Base-by-base conservation (phyloP, 305 asterid species). In the Striga hermonthica region DNA sequence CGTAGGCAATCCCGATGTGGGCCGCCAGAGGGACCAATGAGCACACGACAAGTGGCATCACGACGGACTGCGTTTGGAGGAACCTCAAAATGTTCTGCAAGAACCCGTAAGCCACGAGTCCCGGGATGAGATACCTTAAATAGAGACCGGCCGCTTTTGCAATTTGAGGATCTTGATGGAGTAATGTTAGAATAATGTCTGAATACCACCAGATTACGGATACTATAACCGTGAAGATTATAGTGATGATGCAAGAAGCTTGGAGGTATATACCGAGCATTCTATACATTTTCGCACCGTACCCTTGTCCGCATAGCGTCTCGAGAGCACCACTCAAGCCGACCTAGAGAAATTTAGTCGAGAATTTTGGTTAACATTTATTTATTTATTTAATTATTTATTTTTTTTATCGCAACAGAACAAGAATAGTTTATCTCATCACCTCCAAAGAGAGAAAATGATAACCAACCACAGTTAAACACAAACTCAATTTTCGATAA, bases 301-400 rank as follows among this genome's bases (percentile, higher is more conserved):
- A 83, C 36, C 86, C 89, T 81, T 88, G 95, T 31, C 95, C 95
- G 31, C 95, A 88, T 53, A 88, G 58, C 15, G 93, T 85, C 74
- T 88, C 96, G 4, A 86, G 85, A 12, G 89, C 94, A 49, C 96
- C 96, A 50, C 96, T 88, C 59, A 82, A 63, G 43, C 96, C 96
- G 34, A 88, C 64, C 94, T 88, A 67, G 48, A 64, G 38, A 9
- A 5, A 14, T 9, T 2, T 5, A 45, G 13, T 10, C 31, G 31
- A 22, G 31, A 22, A 22, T 22, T 22, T 22, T 22, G 31, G 31
- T 22, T 22, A 22, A 22, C 31, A 0, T 22, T 22, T 22, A n/a
- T n/a, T n/a, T n/a, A n/a, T n/a, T n/a, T n/a, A n/a, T n/a, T n/a
- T n/a, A n/a, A n/a, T n/a, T n/a, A n/a, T 22, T 22, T 22, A 0